These are phyloP conservation scores for Candida sphagnicola DNA, from an alignment of 805 yeast genomes.

Conservation along the genomic window DNA sequence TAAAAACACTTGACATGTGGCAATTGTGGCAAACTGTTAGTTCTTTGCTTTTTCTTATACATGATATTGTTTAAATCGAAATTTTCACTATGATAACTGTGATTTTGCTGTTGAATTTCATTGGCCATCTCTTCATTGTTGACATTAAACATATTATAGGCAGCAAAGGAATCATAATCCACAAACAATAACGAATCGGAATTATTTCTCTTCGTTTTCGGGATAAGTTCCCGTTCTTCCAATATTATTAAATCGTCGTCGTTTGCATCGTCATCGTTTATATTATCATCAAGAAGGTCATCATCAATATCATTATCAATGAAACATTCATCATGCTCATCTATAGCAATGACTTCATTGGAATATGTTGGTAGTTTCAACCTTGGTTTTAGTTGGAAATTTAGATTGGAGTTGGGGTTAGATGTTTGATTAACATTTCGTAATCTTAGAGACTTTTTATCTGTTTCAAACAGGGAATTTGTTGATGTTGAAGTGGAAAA, in stretches of 20 bases:
- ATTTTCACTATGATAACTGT: background rate
- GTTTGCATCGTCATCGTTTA: slow-evolving; percentile 19
- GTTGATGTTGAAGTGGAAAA: slow-evolving; percentile 3
- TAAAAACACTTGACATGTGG: slow-evolving; percentile 43
- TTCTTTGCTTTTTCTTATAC: slow-evolving; percentile 32
- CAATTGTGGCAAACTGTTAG: slow-evolving; percentile 41
- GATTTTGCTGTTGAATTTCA: background rate
- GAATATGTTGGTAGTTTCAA: slow-evolving; percentile 2
- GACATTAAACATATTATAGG: slow-evolving; percentile 42
- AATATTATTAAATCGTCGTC: slow-evolving; percentile 34
- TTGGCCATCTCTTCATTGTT: slow-evolving; percentile 16
- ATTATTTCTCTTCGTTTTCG: slow-evolving; percentile 22
- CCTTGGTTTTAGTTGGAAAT: slow-evolving; percentile 1
- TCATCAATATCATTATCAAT: slow-evolving; percentile 5
- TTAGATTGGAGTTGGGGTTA: too few relatives aligned
- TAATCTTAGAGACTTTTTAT: background rate
- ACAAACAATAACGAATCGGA: slow-evolving; percentile 33
- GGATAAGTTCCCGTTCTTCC: slow-evolving; percentile 28
- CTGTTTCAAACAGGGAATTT: background rate
- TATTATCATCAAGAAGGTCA: slow-evolving; percentile 8
- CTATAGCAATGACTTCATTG: slow-evolving; percentile 8
- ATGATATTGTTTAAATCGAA: background rate
- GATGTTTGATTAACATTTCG: background rate
- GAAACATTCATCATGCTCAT: slow-evolving; percentile 7
- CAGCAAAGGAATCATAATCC: slow-evolving; percentile 37